Percentiles rank a stretch among this genome's conserved stretches.
phyloP scores from a whole-genome alignment of 108 stramenopile species.

The Cyclotella sp. region DNA sequence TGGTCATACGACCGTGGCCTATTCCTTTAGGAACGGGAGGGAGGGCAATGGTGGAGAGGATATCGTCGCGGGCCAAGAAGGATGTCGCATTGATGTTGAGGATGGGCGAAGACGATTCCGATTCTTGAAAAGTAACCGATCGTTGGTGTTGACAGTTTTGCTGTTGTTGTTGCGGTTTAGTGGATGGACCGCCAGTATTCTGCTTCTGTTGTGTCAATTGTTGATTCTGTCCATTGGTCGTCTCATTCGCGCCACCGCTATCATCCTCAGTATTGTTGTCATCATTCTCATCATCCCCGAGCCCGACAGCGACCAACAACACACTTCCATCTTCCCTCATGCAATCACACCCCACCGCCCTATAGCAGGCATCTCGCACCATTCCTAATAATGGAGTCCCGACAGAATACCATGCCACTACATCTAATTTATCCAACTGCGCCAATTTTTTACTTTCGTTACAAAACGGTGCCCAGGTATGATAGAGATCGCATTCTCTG shows the following conservation, averaged over 20 bases:
- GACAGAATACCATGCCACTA: slow-evolving; percentile 81
- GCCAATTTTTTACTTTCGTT: slow-evolving; percentile 63
- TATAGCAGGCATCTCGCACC: slow-evolving; percentile 77
- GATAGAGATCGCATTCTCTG: slow-evolving; percentile 89
- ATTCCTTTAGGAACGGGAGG: slow-evolving; percentile 72
- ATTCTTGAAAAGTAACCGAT: background rate
- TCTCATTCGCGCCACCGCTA: background rate
- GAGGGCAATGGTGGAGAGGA: slow-evolving; percentile 62
- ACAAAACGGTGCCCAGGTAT: slow-evolving; percentile 91
- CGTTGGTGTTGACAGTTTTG: background rate
- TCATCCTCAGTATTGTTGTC: background rate
- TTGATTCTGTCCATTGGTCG: background rate
- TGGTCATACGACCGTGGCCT: slow-evolving; percentile 81
- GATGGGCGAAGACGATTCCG: background rate
- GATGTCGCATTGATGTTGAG: slow-evolving; percentile 11
- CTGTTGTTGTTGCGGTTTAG: background rate
- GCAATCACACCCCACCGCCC: slow-evolving; percentile 91
- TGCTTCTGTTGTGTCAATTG: background rate
- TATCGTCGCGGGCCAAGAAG: slow-evolving; percentile 60
- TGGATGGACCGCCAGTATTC: background rate
- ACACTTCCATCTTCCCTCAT: slow-evolving; percentile 85
- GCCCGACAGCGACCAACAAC: slow-evolving; percentile 78
- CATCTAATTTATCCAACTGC: slow-evolving; percentile 89
- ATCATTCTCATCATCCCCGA: slow-evolving; percentile 2
- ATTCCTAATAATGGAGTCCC: slow-evolving; percentile 73